Evolutionary conservation across 495 filamentous ascomycete genomes (phyloP), one percentile per base, ranked within the genome.

Genomic region (Aspergillus biplanus): DNA sequence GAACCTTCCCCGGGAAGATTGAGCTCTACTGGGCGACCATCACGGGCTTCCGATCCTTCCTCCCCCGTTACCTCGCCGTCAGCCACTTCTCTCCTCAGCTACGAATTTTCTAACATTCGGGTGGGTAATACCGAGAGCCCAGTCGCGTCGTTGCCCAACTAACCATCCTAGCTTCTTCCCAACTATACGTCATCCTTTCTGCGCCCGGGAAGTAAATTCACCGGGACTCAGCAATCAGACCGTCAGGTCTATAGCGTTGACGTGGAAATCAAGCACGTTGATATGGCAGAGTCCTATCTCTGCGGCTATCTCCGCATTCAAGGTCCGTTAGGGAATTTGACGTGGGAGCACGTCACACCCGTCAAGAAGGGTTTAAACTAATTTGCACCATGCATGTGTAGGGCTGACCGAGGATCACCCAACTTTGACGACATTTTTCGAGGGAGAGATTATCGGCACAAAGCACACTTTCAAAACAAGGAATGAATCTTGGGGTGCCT

Each of bases 231-330:
- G 68, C 89, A 92, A 72, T 97, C 93, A 6, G 93, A 97, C 67
- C 85, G 87, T 47, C 92, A 96, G 66, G 83, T 89, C 6, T 99
- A 99, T 74, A 91, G 94, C 60, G 96, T 99, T 7, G 90, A 97
- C 64, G 96, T 99, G 48, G 93, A 97, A 71, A 91, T 99, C 68
- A 97, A 97, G 75, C 88, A 96, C 74, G 92, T 99, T 57, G 93
- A 98, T 73, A 90, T 98, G 86, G 81, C 86, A 39, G 92, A 98
- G 73, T 98, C 96, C 12, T 97, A 94, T 65, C 83, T 99, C 12
- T 97, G 94, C 71, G 96, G 96, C 35, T 98, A 97, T 75, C 85
- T 99, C 57, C 90, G 90, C 64, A 99, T 99, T 56, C 90, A 98
- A 91, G 95, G 95, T 94, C 66, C 55, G 85, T 81, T 65, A 5